Evolutionary conservation across 441 rosid genomes (phyloP).

Genomic region (Aquilaria agallochum): DNA sequence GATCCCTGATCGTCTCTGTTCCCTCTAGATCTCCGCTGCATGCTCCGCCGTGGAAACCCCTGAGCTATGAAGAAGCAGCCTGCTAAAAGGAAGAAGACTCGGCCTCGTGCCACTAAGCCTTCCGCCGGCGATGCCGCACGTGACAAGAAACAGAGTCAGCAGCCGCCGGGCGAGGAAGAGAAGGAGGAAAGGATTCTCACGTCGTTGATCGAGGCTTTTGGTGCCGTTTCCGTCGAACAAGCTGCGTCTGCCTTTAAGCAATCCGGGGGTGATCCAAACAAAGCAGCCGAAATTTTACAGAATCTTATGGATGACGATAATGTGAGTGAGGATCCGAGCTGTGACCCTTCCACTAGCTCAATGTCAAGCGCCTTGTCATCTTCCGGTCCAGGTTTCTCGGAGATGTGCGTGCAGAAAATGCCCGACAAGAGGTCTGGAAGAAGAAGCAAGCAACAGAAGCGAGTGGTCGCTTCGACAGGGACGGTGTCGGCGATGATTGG

Average conservation of each 20-base stretch:
- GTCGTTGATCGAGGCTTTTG: constrained; percentile 52
- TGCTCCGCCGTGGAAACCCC: neutral
- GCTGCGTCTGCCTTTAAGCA: constrained; percentile 39
- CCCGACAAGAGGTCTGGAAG: constrained; percentile 21
- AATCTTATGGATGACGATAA: constrained; percentile 22
- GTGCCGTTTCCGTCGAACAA: constrained; percentile 43
- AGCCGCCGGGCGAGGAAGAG: constrained; percentile 16
- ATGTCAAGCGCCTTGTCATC: constrained; percentile 34
- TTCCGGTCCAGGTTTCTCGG: constrained; percentile 23
- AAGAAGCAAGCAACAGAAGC: constrained; percentile 47
- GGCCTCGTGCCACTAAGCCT: constrained; percentile 26
- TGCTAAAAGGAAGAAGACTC: constrained; percentile 43
- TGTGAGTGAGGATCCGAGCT: constrained; percentile 14
- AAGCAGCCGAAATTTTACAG: constrained; percentile 40
- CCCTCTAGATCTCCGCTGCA: no score
- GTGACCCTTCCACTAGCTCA: constrained; percentile 44
- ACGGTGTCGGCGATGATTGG: constrained; percentile 76
- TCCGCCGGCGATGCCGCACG: constrained; percentile 11
- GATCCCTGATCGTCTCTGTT: no score
- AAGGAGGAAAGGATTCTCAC: constrained; percentile 4
- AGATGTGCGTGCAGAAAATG: constrained; percentile 27
- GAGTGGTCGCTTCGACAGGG: constrained; percentile 66
- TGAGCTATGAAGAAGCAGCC: constrained; percentile 36
- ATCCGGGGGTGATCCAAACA: constrained; percentile 40
- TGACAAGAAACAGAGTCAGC: constrained; percentile 3